A percentile compares a stretch with the other conserved stretches of the same genome.
Evolutionary conservation across 805 yeast species (phyloP).

Genomic region (Clavispora phyllophila): DNA sequence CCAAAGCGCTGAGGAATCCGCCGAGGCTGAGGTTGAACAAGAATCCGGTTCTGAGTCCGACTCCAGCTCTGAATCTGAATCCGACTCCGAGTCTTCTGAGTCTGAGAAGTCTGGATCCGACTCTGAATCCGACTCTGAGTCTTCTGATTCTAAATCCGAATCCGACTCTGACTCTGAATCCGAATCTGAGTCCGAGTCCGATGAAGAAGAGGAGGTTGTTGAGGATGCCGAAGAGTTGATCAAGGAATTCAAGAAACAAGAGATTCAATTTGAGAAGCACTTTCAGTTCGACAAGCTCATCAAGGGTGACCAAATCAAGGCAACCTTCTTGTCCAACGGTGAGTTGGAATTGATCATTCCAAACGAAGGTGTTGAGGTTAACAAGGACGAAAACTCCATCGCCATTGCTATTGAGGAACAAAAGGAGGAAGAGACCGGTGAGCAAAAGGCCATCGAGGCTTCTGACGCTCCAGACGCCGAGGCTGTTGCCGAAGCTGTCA

Average conservation of each 20-base stretch:
- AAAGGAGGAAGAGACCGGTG: not conserved
- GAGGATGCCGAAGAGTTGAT: conserved; percentile 37
- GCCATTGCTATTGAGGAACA: conserved; percentile 22
- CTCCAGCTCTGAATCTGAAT: conserved; percentile 14
- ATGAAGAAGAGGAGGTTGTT: conserved; percentile 32
- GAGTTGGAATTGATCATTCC: conserved; percentile 42
- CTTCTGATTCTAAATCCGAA: conserved; percentile 6
- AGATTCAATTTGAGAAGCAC: conserved; percentile 39
- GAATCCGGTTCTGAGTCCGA: conserved; percentile 7
- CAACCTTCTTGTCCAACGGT: conserved; percentile 32
- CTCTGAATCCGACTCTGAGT: conserved; percentile 5
- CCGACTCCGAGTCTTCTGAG: conserved; percentile 11
- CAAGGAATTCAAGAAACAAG: conserved; percentile 34
- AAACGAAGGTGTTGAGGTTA: conserved; percentile 19
- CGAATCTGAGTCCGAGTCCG: conserved; percentile 10
- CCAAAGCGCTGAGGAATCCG: conserved; percentile 15
- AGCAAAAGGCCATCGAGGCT: conserved; percentile 4
- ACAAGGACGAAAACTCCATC: conserved; percentile 19
- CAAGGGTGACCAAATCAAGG: conserved; percentile 33
- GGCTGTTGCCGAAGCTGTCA: conserved; percentile 6
- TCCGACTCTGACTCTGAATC: conserved; percentile 14
- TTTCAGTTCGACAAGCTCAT: conserved; percentile 37
- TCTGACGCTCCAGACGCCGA: conserved; percentile 11
- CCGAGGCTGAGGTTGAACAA: conserved; percentile 5
- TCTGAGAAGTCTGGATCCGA: conserved; percentile 12